Evolutionary conservation across 2,329 filamentous ascomycete species (phyloP).

Genomic region (Paraconiothyrium sp.): DNA sequence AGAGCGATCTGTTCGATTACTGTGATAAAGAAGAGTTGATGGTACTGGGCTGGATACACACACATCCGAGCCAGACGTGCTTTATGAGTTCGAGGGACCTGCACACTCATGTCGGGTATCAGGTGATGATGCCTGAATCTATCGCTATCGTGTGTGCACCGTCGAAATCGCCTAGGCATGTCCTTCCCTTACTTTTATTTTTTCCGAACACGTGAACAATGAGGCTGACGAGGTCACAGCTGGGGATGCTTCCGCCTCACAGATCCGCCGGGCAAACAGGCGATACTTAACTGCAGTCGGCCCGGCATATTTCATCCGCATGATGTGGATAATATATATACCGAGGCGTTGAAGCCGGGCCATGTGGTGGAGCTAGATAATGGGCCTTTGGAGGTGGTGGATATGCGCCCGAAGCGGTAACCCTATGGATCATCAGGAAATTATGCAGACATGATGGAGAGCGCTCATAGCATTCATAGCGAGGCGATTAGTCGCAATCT

Average conservation of each 20-base stretch:
- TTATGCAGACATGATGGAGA: background rate
- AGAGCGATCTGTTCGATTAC: slow-evolving; percentile 85
- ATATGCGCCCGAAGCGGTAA: slow-evolving; percentile 58
- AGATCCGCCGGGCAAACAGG: slow-evolving; percentile 86
- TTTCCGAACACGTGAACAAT: background rate
- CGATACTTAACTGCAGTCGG: slow-evolving; percentile 82
- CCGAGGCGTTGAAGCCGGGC: slow-evolving; percentile 69
- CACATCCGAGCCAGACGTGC: slow-evolving; percentile 94
- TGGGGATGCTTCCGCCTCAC: slow-evolving; percentile 94
- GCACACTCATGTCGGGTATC: slow-evolving; percentile 93
- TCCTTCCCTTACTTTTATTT: slow-evolving; percentile 4
- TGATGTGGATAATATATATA: slow-evolving; percentile 76
- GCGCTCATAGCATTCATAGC: no score
- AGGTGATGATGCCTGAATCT: slow-evolving; percentile 95
- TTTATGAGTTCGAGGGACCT: slow-evolving; percentile 96
- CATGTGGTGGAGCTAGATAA: slow-evolving; percentile 68
- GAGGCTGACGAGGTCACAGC: slow-evolving; percentile 54
- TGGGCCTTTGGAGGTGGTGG: slow-evolving; percentile 70
- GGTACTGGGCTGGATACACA: slow-evolving; percentile 96
- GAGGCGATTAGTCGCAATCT: no score
- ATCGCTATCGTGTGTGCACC: slow-evolving; percentile 97
- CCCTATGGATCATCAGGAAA: background rate
- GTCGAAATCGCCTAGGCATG: slow-evolving; percentile 77
- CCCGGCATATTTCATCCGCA: slow-evolving; percentile 87
- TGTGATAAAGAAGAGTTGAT: slow-evolving; percentile 85